Evolutionary conservation across 2,329 filamentous ascomycete genomes (phyloP), one percentile per base, ranked within the genome.

Genomic region (Pestalotiopsis fici): DNA sequence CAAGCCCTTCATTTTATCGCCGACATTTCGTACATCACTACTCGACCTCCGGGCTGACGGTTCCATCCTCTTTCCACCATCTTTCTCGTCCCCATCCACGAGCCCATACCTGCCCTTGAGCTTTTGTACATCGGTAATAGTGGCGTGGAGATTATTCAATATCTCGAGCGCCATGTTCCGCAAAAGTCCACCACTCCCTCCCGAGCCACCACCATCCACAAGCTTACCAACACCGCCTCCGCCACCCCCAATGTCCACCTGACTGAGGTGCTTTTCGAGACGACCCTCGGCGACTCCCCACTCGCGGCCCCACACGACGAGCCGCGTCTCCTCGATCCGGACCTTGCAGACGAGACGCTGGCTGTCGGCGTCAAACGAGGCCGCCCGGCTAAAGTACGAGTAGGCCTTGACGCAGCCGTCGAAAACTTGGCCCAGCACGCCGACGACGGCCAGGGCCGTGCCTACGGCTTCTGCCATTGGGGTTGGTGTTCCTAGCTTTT

Each of bases 301-400:
- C 69, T 83, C 80, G 37, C 83, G 74, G 21, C 83, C 83, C 83
- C 83, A 84, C 67, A 83, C 81, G 35, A 82, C 73, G 43, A 84
- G 77, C 3, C 83, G 78, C 81, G 83, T 83, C 78, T 85, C 83
- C 74, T 85, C 83, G 71, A 85, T 85, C 63, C 81, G 80, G 65
- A 84, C 80, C 71, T 85, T 85, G 75, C 82, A 84, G 56, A 83
- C 74, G 37, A 85, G 74, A 50, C 80, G 78, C 72, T 83, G 80
- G 67, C 77, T 78, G 72, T 84, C 82, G 25, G 73, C 73, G 67
- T 83, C 81, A n/a, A 83, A 74, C 59, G 82, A 78, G 54, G 75
- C 72, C 1, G 83, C 82, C 18, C 78, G 74, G 18, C 80, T 80
- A 73, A 85, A 84, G 76, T 82, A 79, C 31, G 77, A 74, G 70